These are phyloP conservation scores for Ostreobium quekettii DNA, from an alignment of 139 green algal species.

Conservation along the genomic window DNA sequence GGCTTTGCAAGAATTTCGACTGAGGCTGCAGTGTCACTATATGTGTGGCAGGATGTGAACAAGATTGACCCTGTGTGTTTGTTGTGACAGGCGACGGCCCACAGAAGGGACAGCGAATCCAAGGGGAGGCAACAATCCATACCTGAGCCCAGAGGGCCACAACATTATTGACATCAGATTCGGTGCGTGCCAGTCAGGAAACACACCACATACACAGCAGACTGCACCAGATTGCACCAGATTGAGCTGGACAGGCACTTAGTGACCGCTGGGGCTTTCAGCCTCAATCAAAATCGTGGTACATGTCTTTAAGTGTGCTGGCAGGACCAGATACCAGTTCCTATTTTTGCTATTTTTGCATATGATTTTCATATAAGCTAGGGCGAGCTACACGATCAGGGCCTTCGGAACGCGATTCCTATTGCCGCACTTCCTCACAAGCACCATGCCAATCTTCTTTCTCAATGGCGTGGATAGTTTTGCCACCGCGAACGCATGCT, in stretches of 20 bases:
- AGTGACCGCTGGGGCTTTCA: neutral
- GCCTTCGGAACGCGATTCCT: too few relatives aligned
- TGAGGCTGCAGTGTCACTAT: neutral
- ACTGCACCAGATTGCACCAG: neutral
- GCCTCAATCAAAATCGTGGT: too few relatives aligned
- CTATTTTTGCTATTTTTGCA: too few relatives aligned
- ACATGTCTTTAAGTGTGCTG: too few relatives aligned
- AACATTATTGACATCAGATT: slow-evolving; percentile 47
- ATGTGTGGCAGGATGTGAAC: neutral
- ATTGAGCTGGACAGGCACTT: neutral
- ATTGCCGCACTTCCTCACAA: too few relatives aligned
- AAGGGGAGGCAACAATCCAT: slow-evolving; percentile 57
- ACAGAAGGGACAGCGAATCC: slow-evolving; percentile 28
- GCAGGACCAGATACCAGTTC: too few relatives aligned
- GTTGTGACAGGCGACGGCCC: slow-evolving; percentile 32
- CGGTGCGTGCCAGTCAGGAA: slow-evolving; percentile 3
- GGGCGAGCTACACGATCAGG: too few relatives aligned
- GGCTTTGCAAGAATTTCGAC: slow-evolving; percentile 10
- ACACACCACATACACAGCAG: neutral
- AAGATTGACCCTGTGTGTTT: neutral
- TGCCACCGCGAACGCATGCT: too few relatives aligned
- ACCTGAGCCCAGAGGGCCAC: slow-evolving; percentile 54
- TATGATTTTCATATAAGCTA: too few relatives aligned
- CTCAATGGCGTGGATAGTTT: too few relatives aligned
- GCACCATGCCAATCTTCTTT: too few relatives aligned